Percentiles rank a stretch among this genome's conserved stretches.
phyloP scores from a whole-genome alignment of 768 basidiomycete genomes.

The Leccinum rimulosum region DNA sequence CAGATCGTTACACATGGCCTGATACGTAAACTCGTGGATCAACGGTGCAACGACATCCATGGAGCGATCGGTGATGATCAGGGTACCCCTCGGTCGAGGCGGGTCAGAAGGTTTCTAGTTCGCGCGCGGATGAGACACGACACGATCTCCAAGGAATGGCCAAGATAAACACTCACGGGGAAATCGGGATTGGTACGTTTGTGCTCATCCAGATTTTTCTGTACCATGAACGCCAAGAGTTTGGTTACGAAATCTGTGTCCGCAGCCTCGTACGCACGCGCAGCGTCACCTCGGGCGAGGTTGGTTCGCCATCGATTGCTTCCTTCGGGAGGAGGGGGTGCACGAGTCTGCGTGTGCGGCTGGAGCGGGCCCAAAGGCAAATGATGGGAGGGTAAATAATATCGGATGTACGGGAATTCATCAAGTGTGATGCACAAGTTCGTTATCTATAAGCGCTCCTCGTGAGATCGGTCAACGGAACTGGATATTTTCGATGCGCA shows the following conservation, averaged over 20 bases:
- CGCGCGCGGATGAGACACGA: not conserved
- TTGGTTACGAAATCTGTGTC: slow-evolving; percentile 78
- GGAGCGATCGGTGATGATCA: slow-evolving; percentile 93
- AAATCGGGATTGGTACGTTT: slow-evolving; percentile 85
- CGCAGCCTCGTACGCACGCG: slow-evolving; percentile 65
- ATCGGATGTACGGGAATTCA: slow-evolving; percentile 91
- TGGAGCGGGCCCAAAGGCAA: slow-evolving; percentile 82
- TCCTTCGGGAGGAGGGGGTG: slow-evolving; percentile 61
- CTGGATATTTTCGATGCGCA: slow-evolving; percentile 24
- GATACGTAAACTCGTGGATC: slow-evolving; percentile 97
- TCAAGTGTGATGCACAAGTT: slow-evolving; percentile 88
- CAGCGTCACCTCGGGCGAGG: slow-evolving; percentile 68
- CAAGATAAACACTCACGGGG: slow-evolving; percentile 52
- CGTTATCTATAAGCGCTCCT: slow-evolving; percentile 55
- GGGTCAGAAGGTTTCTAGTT: slow-evolving; percentile 52
- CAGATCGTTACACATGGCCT: slow-evolving; percentile 97
- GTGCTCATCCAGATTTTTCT: slow-evolving; percentile 80
- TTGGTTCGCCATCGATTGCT: slow-evolving; percentile 78
- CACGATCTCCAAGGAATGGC: not conserved
- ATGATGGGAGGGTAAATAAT: slow-evolving; percentile 84
- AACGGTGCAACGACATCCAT: slow-evolving; percentile 93
- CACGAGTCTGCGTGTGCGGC: slow-evolving; percentile 59
- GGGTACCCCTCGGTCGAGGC: slow-evolving; percentile 68
- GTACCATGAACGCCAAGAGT: slow-evolving; percentile 82
- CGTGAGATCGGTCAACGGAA: slow-evolving; percentile 1